Evolutionary conservation across 495 filamentous ascomycete species (phyloP).

Genomic region (Aspergillus biplanus): DNA sequence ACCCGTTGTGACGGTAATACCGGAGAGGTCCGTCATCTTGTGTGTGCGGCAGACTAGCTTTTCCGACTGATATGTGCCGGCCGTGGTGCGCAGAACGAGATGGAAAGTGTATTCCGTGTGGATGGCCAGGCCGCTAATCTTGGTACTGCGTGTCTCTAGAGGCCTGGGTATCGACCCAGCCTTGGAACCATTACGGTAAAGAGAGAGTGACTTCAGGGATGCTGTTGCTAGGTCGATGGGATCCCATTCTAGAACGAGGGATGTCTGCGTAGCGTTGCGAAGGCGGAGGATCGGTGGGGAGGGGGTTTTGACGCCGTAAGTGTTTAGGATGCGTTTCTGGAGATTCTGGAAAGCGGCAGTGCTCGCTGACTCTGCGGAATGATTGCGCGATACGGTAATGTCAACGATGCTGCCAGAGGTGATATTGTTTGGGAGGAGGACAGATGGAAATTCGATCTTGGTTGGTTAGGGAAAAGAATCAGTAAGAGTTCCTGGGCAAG

Average conservation of each 20-base stretch:
- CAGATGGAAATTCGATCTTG: conserved; percentile 98
- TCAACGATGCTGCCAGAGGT: conserved; percentile 95
- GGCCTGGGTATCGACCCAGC: conserved; percentile 91
- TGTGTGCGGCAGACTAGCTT: conserved; percentile 87
- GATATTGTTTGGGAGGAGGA: conserved; percentile 93
- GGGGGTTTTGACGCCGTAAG: conserved; percentile 84
- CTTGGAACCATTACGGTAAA: conserved; percentile 95
- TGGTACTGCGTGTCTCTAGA: conserved; percentile 83
- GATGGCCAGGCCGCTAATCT: conserved; percentile 94
- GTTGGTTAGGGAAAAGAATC: no score
- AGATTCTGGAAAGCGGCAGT: conserved; percentile 76
- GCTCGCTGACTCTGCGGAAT: conserved; percentile 71
- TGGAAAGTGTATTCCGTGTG: conserved; percentile 97
- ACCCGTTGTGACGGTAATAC: conserved; percentile 93
- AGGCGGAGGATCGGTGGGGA: conserved; percentile 80
- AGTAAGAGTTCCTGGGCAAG: no score
- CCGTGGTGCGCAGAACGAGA: conserved; percentile 83
- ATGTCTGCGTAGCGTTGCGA: conserved; percentile 95
- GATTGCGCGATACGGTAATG: conserved; percentile 92
- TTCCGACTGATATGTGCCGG: conserved; percentile 84
- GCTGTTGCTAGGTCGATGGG: conserved; percentile 91
- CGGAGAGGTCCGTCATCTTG: conserved; percentile 97
- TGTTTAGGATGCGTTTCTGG: conserved; percentile 82
- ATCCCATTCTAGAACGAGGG: conserved; percentile 97
- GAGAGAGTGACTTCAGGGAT: conserved; percentile 80